Evolutionary conservation across 192 early-diverging fungal genomes (phyloP), one percentile per base, ranked within the genome.

Genomic region (Haplosporangium gracile): DNA sequence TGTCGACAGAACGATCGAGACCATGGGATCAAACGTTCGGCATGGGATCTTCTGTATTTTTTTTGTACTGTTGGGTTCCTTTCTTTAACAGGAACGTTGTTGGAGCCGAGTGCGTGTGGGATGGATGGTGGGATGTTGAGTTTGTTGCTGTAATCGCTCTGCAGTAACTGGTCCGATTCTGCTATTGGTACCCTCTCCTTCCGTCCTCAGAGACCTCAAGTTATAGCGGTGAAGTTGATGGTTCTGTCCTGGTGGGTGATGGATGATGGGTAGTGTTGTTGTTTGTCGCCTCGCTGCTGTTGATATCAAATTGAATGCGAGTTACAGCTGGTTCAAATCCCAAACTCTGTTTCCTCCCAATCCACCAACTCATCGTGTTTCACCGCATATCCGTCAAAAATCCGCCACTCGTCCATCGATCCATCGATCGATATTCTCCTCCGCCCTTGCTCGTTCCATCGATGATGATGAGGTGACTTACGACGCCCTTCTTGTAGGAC

Each of bases 401-500:
- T 26, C 32, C 55, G 5, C 26, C 22, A 24, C 8, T 70, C 45
- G 55, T 72, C 74, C 82, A 63, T 75, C 77, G 71, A 81, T 85
- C 82, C 57, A 42, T 74, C 75, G 77, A 55, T 74, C 57, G 38
- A 32, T 5, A n/a, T 5, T 26, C 43, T 72, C 80, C 18, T 60
- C 16, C 76, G 73, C 36, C 77, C 24, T n/a, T 43, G 26, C 47
- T 32, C 26, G 83, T 76, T 78, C 80, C 73, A 79, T 91, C 88
- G 82, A 80, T 76, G 13, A 75, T 75, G 45, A 20, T 76, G 68
- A 10, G 55, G 34, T 55, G 73, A 82, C 71, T 89, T 94, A 94
- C 88, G 91, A 96, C 95, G 75, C 97, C 97, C 92, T 96, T 98
- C 88, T 92, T 91, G 91, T 93, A 90, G 79, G 91, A 91, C 74